Percentiles rank a stretch among this genome's conserved stretches.
Evolutionary conservation across 2,329 filamentous ascomycete genomes (phyloP).

Genomic region (Zelopaecilomyces penicillatus): DNA sequence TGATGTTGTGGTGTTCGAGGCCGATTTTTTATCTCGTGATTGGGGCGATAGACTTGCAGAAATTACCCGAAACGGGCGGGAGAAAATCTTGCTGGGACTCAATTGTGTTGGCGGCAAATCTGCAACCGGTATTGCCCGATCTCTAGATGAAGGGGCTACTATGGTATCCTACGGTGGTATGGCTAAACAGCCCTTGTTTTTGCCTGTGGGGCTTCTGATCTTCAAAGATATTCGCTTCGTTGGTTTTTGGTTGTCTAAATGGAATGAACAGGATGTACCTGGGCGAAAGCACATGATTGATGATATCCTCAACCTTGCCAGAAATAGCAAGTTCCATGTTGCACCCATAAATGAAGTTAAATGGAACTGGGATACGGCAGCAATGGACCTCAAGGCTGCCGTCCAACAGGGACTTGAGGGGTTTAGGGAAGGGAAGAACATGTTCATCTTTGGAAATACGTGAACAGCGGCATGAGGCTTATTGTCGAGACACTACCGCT

Average conservation of each 20-base stretch:
- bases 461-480: no score
- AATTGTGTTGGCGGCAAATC: constrained; percentile 93
- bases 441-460: constrained; percentile 70
- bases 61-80: constrained; percentile 62
- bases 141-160: constrained; percentile 58
- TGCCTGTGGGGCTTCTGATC: constrained; percentile 80
- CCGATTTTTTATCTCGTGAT: constrained; percentile 45
- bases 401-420: constrained; percentile 79
- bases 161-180: constrained; percentile 95
- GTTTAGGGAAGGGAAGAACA: constrained; percentile 78
- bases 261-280: constrained; percentile 67
- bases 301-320: constrained; percentile 69
- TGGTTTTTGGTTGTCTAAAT: constrained; percentile 91
- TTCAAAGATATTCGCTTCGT: constrained; percentile 86
- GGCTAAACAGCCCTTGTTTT: constrained; percentile 73
- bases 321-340: constrained; percentile 71
- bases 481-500: no score
- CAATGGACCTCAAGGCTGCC: constrained; percentile 57
- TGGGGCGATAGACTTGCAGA: constrained; percentile 55
- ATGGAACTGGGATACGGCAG: constrained; percentile 77
- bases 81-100: constrained; percentile 67
- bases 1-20: constrained; percentile 48
- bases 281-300: constrained; percentile 75
- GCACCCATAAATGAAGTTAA: constrained; percentile 71
- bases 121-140: constrained; percentile 69